phyloP scores from a whole-genome alignment of 2,329 filamentous ascomycete genomes.

The Colletotrichum sublineola region DNA sequence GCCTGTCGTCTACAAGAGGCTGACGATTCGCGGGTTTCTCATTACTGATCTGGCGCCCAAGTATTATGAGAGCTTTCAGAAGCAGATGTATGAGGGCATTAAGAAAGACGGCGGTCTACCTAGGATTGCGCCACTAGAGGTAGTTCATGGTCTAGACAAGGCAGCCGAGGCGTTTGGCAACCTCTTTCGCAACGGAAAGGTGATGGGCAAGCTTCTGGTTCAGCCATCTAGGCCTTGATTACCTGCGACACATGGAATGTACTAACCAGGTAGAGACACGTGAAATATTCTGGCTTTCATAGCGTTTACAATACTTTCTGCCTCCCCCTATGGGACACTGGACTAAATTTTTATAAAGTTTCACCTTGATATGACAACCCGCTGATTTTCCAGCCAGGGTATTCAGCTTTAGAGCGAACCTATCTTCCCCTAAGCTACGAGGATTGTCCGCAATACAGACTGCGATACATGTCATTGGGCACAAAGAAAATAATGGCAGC shows the following conservation, averaged over 20 bases:
- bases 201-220: neutral
- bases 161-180: neutral
- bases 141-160: neutral
- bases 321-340: too few species aligned
- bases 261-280: too few species aligned
- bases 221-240: neutral
- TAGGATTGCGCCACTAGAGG: neutral
- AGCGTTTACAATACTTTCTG: too few species aligned
- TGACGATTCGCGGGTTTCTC: neutral
- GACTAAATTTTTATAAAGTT: too few species aligned
- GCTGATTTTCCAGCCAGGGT: too few species aligned
- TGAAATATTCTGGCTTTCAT: too few species aligned
- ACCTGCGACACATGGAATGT: neutral
- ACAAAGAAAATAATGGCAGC: slow-evolving; percentile 8
- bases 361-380: too few species aligned
- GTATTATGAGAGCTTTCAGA: neutral
- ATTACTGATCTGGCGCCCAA: neutral
- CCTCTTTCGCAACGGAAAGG: neutral
- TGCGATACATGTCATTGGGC: neutral
- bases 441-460: too few species aligned
- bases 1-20: neutral
- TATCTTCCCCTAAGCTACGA: too few species aligned
- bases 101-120: neutral
- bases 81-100: neutral
- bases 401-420: too few species aligned